Base-by-base conservation (phyloP, 805 yeast genomes). In the Kodamaea sagamina region DNA sequence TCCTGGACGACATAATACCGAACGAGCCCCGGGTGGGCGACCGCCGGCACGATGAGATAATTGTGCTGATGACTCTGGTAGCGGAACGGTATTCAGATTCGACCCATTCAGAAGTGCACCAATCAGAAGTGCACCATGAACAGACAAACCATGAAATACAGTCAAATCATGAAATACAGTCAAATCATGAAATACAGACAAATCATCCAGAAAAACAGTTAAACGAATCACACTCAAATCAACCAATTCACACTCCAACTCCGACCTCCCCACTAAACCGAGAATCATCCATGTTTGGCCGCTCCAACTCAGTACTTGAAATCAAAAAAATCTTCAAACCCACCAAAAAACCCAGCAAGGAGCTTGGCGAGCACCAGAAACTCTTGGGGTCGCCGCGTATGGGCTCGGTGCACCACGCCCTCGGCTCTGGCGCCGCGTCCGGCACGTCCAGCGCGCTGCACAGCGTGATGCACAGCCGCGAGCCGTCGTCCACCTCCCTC, bases 311-410 rank as follows among this genome's bases (percentile, higher is more conserved):
- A 17, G 83, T 84, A 86, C 82, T 77, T 17, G 89, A 84, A 51
- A 65, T 84, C 61, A 84, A 84, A 57, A 72, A 86, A 55, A 82
- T 84, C 52, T 84, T 84, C 61, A 78, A 86, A 56, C 86, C 87
- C 4, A 62, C 71, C 6, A 74, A 64, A 44, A 50, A 47, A 25
- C 50, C 63, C 19, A 36, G 38, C 38, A 37, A 37, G 25, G 40
- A 37, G 4, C 10, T 29, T n/a, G 34, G 32, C 18, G 26, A 32
- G 12, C 13, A 22, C 34, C 28, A 29, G 24, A 28, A 35, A 24
- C 28, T n/a, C 10, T 15, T 35, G 38, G 10, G 17, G 11, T 35
- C 38, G 27, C 38, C 38, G 3, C 38, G 38, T 24, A 12, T 24
- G n/a, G 34, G 34, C 18, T 9, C 37, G 19, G 35, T 34, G n/a